These are phyloP conservation scores for Penicillium alfredii DNA, from an alignment of 495 filamentous ascomycete species.

Conservation along the genomic window DNA sequence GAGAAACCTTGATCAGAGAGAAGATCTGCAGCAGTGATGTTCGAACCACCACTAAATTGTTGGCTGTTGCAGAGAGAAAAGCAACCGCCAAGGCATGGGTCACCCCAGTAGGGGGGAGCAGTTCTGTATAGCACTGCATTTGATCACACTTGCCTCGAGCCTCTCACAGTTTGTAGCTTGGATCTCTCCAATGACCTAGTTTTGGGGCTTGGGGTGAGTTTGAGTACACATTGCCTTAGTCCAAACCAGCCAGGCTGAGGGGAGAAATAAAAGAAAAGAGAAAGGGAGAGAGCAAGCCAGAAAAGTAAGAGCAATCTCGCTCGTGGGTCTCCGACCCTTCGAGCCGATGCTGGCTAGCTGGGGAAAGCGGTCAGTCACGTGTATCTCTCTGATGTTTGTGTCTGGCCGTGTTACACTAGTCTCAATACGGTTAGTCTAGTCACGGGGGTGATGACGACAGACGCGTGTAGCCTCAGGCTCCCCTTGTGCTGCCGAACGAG, in stretches of 20 bases:
- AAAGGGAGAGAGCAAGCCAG: neutral
- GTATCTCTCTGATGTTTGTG: too few species aligned
- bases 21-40: conserved; percentile 91
- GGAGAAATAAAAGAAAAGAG: neutral
- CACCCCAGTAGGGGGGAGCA: conserved; percentile 87
- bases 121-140: conserved; percentile 84
- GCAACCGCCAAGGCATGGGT: conserved; percentile 77
- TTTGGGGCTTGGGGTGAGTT: conserved; percentile 11
- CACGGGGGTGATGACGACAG: too few species aligned
- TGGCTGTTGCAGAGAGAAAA: conserved; percentile 66
- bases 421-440: too few species aligned
- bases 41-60: conserved; percentile 82
- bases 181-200: conserved; percentile 13
- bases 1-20: conserved; percentile 28
- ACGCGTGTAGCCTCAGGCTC: too few species aligned
- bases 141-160: neutral
- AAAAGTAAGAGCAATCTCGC: too few species aligned
- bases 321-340: too few species aligned
- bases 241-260: conserved; percentile 1
- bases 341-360: too few species aligned
- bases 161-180: neutral
- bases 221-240: conserved; percentile 9
- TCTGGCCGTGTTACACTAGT: too few species aligned
- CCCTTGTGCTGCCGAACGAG: too few species aligned
- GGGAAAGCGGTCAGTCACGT: too few species aligned